Conservation (phyloP, 345 rosid species). For the Citrus cavaleriei region DNA sequence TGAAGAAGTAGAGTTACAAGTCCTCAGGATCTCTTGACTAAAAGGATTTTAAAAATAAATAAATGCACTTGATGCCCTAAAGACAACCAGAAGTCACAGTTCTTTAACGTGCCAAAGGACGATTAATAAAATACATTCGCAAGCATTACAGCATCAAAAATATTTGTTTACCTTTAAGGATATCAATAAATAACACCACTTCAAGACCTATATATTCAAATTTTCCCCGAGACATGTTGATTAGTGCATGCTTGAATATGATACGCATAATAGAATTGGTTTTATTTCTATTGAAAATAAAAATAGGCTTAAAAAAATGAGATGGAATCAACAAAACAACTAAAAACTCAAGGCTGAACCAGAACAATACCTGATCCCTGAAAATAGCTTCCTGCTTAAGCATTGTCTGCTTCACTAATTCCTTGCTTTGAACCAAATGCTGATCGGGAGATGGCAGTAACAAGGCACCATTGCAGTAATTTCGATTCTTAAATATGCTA, state of each 20-base stretch:
- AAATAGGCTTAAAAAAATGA: not conserved
- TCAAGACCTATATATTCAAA: not conserved
- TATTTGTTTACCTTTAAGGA: not conserved
- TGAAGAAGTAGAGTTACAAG: not conserved
- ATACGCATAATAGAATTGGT: not conserved
- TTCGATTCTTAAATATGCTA: conserved; percentile 21
- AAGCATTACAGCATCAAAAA: not conserved
- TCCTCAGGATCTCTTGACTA: not conserved
- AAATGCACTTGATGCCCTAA: not conserved
- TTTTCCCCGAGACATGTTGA: not conserved
- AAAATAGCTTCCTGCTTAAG: conserved; percentile 58
- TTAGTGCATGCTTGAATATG: not conserved
- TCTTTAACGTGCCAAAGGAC: too few relatives aligned
- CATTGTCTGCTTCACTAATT: conserved; percentile 43
- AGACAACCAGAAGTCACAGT: not conserved
- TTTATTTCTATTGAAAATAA: not conserved
- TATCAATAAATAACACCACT: not conserved
- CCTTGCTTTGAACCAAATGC: conserved; percentile 32
- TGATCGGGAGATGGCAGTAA: conserved; percentile 17
- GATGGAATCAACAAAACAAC: not conserved
- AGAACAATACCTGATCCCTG: conserved; percentile 46
- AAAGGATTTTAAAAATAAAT: not conserved
- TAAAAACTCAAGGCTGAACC: not conserved
- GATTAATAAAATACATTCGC: too few relatives aligned
- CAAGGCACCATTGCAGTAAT: conserved; percentile 22